A percentile compares a stretch with the other conserved stretches of the same genome.
Conservation (phyloP, 163 green algal species). For the Prototheca wickerhamii region DNA sequence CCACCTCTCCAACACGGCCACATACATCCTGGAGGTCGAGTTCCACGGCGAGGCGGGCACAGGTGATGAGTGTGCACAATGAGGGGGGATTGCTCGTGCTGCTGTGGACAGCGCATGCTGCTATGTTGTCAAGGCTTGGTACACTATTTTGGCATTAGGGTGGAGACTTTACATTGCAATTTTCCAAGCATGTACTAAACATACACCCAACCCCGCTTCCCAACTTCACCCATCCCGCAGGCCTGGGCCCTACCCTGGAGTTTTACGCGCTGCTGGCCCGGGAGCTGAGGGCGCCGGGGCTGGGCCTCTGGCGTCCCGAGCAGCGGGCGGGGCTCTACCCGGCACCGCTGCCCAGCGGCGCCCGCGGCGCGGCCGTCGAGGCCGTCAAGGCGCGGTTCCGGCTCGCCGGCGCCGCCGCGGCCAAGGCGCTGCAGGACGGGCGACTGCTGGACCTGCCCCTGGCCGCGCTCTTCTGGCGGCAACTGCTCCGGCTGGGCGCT, state of each 20-base stretch:
- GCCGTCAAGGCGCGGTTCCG: constrained; percentile 5
- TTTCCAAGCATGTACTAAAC: background rate
- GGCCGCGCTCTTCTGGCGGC: constrained; percentile 70
- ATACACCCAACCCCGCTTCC: constrained; percentile 30
- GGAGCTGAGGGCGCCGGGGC: constrained; percentile 70
- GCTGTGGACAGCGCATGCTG: background rate
- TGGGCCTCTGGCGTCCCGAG: constrained; percentile 82
- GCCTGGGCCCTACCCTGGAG: constrained; percentile 91
- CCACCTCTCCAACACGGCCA: constrained; percentile 65
- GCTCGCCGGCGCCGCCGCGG: constrained; percentile 20
- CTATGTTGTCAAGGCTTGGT: no score
- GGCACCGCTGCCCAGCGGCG: constrained; percentile 50
- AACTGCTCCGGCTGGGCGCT: constrained; percentile 4
- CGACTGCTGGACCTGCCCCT: constrained; percentile 88
- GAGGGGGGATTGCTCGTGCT: no score
- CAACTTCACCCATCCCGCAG: constrained; percentile 17
- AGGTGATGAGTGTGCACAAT: constrained; percentile 24
- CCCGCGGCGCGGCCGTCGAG: background rate
- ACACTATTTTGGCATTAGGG: no score
- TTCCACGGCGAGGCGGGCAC: constrained; percentile 81
- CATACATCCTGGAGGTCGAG: constrained; percentile 48
- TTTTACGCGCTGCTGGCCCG: constrained; percentile 95
- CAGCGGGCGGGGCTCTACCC: constrained; percentile 82
- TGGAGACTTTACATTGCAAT: no score
- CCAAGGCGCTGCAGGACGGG: constrained; percentile 82